These are phyloP conservation scores for Globisporangium spinosum DNA, from an alignment of 352 stramenopile species.

Conservation along the genomic window DNA sequence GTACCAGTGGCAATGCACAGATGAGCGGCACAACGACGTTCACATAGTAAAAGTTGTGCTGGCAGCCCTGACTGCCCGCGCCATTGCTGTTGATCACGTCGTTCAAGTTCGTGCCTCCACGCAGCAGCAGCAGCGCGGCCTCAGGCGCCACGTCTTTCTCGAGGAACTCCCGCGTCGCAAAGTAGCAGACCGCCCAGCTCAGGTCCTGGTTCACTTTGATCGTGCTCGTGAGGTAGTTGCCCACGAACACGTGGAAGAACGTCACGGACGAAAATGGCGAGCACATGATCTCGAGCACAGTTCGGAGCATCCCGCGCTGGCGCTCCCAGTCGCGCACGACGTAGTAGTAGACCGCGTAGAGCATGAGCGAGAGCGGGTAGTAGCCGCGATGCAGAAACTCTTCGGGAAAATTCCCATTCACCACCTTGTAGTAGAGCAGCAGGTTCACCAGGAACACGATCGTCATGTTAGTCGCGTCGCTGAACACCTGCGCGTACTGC, in stretches of 20 bases:
- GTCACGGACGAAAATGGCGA: slow-evolving; percentile 90
- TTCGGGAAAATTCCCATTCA: slow-evolving; percentile 84
- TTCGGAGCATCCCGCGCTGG: slow-evolving; percentile 82
- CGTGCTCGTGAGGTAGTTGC: slow-evolving; percentile 82
- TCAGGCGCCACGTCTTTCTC: slow-evolving; percentile 45
- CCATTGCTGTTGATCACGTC: slow-evolving; percentile 7
- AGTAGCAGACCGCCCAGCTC: slow-evolving; percentile 95
- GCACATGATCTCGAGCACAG: slow-evolving; percentile 87
- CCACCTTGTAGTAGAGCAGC: slow-evolving; percentile 97
- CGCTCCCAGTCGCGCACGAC: slow-evolving; percentile 84
- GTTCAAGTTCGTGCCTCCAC: slow-evolving; percentile 14
- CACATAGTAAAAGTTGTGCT: slow-evolving; percentile 90
- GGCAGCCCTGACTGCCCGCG: slow-evolving; percentile 25
- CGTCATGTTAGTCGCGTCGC: slow-evolving; percentile 94
- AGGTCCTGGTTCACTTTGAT: slow-evolving; percentile 86
- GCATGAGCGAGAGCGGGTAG: slow-evolving; percentile 90
- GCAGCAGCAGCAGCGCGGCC: slow-evolving; percentile 14
- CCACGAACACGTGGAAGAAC: slow-evolving; percentile 93
- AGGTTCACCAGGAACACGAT: slow-evolving; percentile 94
- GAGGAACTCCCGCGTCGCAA: slow-evolving; percentile 92
- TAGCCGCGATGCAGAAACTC: slow-evolving; percentile 81
- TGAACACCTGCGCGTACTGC: slow-evolving; percentile 90
- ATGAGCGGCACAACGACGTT: slow-evolving; percentile 94
- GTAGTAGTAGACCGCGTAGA: slow-evolving; percentile 93
- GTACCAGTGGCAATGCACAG: slow-evolving; percentile 89